Base-by-base conservation (phyloP, 768 basidiomycete species). In the Auricularia cornea region DNA sequence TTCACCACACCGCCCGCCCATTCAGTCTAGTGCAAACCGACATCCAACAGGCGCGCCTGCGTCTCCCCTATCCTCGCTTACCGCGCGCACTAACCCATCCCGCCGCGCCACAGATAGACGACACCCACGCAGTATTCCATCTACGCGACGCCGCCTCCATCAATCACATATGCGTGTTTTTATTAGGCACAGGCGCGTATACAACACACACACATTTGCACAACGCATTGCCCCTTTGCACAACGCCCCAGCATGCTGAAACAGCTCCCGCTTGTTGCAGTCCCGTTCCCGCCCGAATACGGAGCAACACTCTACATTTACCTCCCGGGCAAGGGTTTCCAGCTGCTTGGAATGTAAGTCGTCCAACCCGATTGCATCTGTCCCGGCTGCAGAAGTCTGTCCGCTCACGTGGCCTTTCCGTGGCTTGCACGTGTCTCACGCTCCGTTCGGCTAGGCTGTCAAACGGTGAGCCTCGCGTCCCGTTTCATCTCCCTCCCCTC, bases 111-210 rank as follows among this genome's bases (percentile, higher is more conserved):
- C 89, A 92, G 70, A 79, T 94, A 61, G 91, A 93, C 71, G 87
- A 90, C 48, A 92, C 89, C 0, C 91, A 93, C 66, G 91, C 89
- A 20, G 75, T 86, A 35, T 93, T 93, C 67, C 84, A 90, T 72
- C 80, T 95, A 8, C 81, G 83, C 0, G 78, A 80, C 29, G 90
- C 90, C 0, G 83, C 82, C 64, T 79, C 82, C 16, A 88, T 94
- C 66, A 94, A 94, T 69, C 92, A 95, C 70, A 74, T 94, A 52
- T 90, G 89, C 59, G 89, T 95, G 2, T 94, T 94, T 73, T 74
- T 95, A 16, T 73, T 91, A 3, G 92, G 92, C 52, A 87, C 88
- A 56, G 80, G 91, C 90, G 66, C 52, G 67, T 62, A 38, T 14
- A 14, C 35, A 38, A n/a, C n/a, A n/a, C n/a, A n/a, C n/a, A n/a